Evolutionary conservation across 1,139 yeast genomes (phyloP), one percentile per base, ranked within the genome.

Genomic region (Suhomyces panamericanus): DNA sequence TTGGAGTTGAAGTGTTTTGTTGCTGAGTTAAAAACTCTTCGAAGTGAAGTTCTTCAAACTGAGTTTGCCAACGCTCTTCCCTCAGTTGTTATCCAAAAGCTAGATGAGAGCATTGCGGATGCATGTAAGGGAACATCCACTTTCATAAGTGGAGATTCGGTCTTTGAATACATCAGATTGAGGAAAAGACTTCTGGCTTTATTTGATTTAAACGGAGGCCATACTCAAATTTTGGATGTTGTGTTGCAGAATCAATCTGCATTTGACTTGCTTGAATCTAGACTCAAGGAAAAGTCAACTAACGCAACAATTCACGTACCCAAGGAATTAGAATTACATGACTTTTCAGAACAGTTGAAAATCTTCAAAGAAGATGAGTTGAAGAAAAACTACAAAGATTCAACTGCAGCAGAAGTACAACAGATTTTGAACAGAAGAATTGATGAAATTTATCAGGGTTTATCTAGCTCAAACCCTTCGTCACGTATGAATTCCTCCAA

Each of bases 141-240:
- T 40, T 35, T 54, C 6, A 51, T 64, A 11, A 53, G 52, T 48
- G 48, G 51, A 45, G 53, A 46, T 7, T 58, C 57, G 27, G 53
- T 58, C 10, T 51, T 51, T 20, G 50, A 55, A 11, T 62, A 57
- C 38, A 54, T 59, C 39, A 56, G 62, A 39, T 55, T 64, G 39
- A 51, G 53, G 39, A 50, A 54, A 42, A 53, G 58, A 29, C 55
- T 67, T 39, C 39, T 38, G 1, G 46, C 49, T 4, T 53, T 70
- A 30, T 68, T 70, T 41, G 50, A 48, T 9, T 35, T 57, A 12
- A 70, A 71, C 51, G 66, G 66, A 3, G 64, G 63, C 2, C 49
- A 68, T 42, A 66, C 73, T 8, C 64, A 56, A 15, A 60, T 66
- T 9, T 61, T 73, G 49, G 76, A 72, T 49, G 55, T 66, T 3